Conservation (phyloP, 1,284 basidiomycete genomes). For the Apiotrichum montevideense region DNA sequence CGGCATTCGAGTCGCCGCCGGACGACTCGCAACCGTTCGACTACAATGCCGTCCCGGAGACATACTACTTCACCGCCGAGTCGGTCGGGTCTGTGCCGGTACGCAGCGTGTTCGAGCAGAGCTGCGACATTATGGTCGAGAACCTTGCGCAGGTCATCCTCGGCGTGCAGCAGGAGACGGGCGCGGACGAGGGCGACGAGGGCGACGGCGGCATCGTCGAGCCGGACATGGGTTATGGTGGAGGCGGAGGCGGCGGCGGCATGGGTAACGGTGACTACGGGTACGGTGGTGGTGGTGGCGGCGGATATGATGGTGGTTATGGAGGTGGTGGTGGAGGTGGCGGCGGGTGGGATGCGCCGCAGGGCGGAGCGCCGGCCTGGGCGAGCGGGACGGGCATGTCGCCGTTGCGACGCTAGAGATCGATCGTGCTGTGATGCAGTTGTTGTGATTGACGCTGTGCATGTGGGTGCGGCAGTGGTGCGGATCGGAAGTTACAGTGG, state of each 20-base stretch:
- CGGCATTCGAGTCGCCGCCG: constrained; percentile 70
- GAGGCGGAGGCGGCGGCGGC: constrained; percentile 9
- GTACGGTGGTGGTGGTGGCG: constrained; percentile 3
- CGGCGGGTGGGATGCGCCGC: constrained; percentile 12
- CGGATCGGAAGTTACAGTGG: too few species aligned
- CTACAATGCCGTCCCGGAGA: constrained; percentile 74
- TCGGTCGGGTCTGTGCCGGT: constrained; percentile 82
- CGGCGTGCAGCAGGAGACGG: constrained; percentile 40
- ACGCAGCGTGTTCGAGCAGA: constrained; percentile 79
- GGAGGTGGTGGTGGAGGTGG: constrained; percentile 16
- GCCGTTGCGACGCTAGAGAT: constrained; percentile 27
- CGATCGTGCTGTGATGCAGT: neutral
- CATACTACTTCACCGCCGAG: constrained; percentile 88
- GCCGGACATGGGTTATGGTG: constrained; percentile 17
- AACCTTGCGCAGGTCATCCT: constrained; percentile 75
- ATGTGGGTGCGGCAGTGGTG: too few species aligned
- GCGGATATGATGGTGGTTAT: constrained; percentile 16
- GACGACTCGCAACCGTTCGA: constrained; percentile 77
- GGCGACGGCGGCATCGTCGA: constrained; percentile 28
- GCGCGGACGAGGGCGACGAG: constrained; percentile 35
- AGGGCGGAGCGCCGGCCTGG: constrained; percentile 11
- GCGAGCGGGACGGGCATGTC: constrained; percentile 30
- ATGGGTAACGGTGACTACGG: constrained; percentile 11
- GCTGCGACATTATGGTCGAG: constrained; percentile 69
- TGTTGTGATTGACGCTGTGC: too few species aligned